phyloP scores from a whole-genome alignment of 441 rosid genomes.

The Lagerstroemia fauriei region DNA sequence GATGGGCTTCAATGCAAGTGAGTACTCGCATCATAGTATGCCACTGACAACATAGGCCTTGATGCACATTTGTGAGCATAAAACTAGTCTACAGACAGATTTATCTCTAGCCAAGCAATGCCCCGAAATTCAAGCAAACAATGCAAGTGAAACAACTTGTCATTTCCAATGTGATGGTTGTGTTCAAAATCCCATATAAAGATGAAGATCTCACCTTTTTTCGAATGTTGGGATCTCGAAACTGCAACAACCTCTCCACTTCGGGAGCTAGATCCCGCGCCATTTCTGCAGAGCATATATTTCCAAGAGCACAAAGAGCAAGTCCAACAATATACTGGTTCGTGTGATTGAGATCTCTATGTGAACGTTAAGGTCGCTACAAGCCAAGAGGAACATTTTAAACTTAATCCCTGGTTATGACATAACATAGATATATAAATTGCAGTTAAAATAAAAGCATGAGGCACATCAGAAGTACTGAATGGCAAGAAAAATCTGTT shows the following conservation, averaged over 20 bases:
- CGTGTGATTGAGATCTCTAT: conserved; percentile 95
- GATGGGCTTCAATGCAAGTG: neutral
- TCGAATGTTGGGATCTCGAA: conserved; percentile 97
- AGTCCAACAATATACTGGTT: conserved; percentile 98
- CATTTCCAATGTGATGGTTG: neutral
- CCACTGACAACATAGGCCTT: neutral
- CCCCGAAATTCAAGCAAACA: neutral
- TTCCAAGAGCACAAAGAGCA: conserved; percentile 97
- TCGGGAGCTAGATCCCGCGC: conserved; percentile 99
- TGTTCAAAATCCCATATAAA: conserved; percentile 2
- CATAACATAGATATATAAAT: neutral
- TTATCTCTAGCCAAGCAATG: neutral
- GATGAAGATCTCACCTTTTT: conserved; percentile 66
- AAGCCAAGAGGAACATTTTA: conserved; percentile 4
- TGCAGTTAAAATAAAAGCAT: neutral
- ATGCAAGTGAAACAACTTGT: neutral
- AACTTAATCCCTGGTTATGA: neutral
- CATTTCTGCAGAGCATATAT: conserved; percentile 98
- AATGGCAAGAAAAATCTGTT: conserved; percentile 14
- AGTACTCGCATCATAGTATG: neutral
- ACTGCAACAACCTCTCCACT: conserved; percentile 92
- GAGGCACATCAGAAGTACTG: neutral
- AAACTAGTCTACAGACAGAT: neutral
- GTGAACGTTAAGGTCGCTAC: conserved; percentile 58
- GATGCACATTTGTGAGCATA: neutral